Percentiles rank a stretch among this genome's conserved stretches.
Conservation (phyloP, 2,329 filamentous ascomycete species). For the Phyllosticta ampelicida region DNA sequence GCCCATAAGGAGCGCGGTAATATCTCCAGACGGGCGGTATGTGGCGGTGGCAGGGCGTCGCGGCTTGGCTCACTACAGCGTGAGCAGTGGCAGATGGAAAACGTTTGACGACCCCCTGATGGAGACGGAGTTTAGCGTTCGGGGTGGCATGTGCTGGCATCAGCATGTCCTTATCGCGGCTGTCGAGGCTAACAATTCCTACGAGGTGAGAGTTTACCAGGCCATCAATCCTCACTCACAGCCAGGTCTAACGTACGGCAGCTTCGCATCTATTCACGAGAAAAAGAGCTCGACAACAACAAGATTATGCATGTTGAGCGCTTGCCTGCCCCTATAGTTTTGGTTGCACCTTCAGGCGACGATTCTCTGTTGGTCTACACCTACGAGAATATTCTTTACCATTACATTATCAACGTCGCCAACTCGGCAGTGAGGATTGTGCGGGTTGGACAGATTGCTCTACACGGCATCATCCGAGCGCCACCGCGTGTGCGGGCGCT, state of each 20-base stretch:
- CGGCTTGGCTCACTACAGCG: conserved; percentile 89
- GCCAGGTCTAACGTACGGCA: conserved; percentile 19
- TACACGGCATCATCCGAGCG: conserved; percentile 90
- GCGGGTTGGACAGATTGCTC: conserved; percentile 95
- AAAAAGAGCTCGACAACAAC: conserved; percentile 62
- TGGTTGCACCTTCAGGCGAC: conserved; percentile 79
- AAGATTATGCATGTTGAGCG: conserved; percentile 66
- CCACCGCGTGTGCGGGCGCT: conserved; percentile 85
- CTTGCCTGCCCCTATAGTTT: conserved; percentile 75
- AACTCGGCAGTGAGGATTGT: conserved; percentile 65
- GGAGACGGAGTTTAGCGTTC: conserved; percentile 84
- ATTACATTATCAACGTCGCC: conserved; percentile 74
- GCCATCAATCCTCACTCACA: not conserved
- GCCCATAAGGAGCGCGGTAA: conserved; percentile 78
- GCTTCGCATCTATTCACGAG: conserved; percentile 85
- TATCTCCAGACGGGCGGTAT: conserved; percentile 87
- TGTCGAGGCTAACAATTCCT: conserved; percentile 72
- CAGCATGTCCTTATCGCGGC: conserved; percentile 90
- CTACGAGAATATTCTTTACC: conserved; percentile 89
- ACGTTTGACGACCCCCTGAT: conserved; percentile 71
- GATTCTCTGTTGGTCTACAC: conserved; percentile 96
- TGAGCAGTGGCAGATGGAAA: conserved; percentile 91
- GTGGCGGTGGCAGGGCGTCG: conserved; percentile 89
- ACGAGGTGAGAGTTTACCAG: conserved; percentile 46
- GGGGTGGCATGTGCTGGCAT: conserved; percentile 98